phyloP scores from a whole-genome alignment of 805 yeast genomes.

The Yarrowia sp. region DNA sequence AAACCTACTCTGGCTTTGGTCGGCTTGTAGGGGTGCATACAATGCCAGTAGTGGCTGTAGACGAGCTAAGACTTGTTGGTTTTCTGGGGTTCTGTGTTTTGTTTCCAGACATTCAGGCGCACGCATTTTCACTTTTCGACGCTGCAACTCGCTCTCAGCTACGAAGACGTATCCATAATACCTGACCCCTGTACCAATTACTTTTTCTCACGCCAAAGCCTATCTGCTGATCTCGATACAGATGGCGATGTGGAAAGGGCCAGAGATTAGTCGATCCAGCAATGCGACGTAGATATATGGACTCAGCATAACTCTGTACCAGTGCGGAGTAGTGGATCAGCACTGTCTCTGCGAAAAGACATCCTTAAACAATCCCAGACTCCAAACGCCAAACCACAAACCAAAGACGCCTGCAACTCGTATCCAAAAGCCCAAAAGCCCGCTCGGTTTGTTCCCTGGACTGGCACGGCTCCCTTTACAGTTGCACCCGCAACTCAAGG shows the following conservation, averaged over 20 bases:
- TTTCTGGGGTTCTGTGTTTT: background rate
- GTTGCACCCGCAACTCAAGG: background rate
- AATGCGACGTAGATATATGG: constrained; percentile 4
- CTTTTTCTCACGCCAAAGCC: background rate
- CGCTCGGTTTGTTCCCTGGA: too few relatives aligned
- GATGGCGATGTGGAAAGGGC: background rate
- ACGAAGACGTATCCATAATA: too few relatives aligned
- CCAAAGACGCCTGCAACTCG: too few relatives aligned
- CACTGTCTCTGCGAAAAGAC: too few relatives aligned
- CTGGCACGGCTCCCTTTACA: background rate
- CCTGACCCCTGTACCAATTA: background rate
- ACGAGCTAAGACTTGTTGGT: background rate
- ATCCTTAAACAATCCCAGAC: too few relatives aligned
- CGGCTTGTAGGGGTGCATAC: too few relatives aligned
- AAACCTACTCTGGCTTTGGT: background rate
- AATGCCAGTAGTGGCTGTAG: background rate
- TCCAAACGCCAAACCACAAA: too few relatives aligned
- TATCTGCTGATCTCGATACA: constrained; percentile 1
- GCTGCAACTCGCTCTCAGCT: background rate
- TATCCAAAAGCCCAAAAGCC: too few relatives aligned
- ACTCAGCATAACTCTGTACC: too few relatives aligned
- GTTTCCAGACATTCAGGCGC: too few relatives aligned
- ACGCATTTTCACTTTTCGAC: too few relatives aligned
- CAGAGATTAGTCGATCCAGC: background rate
- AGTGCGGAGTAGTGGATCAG: too few relatives aligned